These are phyloP conservation scores for Penicillium sp. DNA, from an alignment of 2,329 filamentous ascomycete species.

Conservation along the genomic window DNA sequence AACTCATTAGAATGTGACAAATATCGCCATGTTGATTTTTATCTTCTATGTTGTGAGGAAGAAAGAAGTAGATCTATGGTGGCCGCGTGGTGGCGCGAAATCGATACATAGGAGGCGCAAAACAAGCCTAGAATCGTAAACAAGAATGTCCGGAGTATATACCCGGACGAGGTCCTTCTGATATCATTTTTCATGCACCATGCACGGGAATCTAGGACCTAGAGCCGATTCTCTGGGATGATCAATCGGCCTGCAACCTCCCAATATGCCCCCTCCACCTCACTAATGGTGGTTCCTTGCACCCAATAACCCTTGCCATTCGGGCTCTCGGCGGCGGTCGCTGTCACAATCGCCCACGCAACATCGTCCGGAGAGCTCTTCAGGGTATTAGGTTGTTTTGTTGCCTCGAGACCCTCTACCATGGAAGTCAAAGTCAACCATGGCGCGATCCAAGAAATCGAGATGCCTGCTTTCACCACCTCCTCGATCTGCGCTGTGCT, in stretches of 20 bases:
- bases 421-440: constrained; percentile 23
- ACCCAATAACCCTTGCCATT: constrained; percentile 24
- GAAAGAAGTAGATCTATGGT: no score
- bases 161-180: not conserved
- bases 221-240: constrained; percentile 13
- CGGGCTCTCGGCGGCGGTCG: constrained; percentile 4
- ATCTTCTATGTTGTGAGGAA: not conserved
- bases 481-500: constrained; percentile 15
- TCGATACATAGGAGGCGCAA: not conserved
- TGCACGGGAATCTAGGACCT: not conserved
- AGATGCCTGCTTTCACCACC: constrained; percentile 9
- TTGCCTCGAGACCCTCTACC: constrained; percentile 12
- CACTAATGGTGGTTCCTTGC: constrained; percentile 15
- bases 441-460: constrained; percentile 18
- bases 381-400: constrained; percentile 4
- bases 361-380: constrained; percentile 17
- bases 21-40: not conserved
- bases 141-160: not conserved
- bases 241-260: constrained; percentile 17
- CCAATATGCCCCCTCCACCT: constrained; percentile 18
- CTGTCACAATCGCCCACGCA: constrained; percentile 17
- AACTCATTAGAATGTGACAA: not conserved
- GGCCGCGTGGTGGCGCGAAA: not conserved
- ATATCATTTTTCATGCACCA: not conserved
- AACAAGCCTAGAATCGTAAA: not conserved